Evolutionary conservation across 2,329 filamentous ascomycete species (phyloP).

Genomic region (Colletotrichum sublineola): DNA sequence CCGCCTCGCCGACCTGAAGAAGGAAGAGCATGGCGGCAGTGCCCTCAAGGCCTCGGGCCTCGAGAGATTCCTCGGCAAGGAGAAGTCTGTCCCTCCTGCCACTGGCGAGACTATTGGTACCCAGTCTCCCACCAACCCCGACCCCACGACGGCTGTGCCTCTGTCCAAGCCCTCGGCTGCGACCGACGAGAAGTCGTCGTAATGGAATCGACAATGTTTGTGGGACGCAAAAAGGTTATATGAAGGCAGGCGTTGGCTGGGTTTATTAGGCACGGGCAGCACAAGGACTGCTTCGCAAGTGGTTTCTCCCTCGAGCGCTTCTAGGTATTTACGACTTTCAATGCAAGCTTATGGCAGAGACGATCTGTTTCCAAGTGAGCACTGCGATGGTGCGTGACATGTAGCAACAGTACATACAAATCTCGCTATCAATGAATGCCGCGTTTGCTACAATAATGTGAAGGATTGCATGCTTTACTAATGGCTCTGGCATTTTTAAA

Average conservation of each 20-base stretch:
- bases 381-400: not conserved
- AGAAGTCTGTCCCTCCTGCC: constrained; percentile 68
- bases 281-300: constrained; percentile 28
- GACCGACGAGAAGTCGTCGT: constrained; percentile 46
- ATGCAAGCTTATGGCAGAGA: constrained; percentile 10
- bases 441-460: not conserved
- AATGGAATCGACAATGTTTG: not conserved
- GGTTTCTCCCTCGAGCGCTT: constrained; percentile 12
- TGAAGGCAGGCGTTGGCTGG: constrained; percentile 37
- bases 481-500: too few relatives aligned
- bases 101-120: constrained; percentile 57
- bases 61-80: constrained; percentile 69
- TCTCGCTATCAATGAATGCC: not conserved
- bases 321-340: constrained; percentile 22
- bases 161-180: constrained; percentile 42
- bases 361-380: too few relatives aligned
- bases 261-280: constrained; percentile 32
- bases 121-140: constrained; percentile 39
- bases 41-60: constrained; percentile 71
- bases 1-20: constrained; percentile 90
- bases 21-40: constrained; percentile 69
- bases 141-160: constrained; percentile 36
- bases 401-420: too few relatives aligned
- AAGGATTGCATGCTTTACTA: not conserved
- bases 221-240: constrained; percentile 20